Base-by-base conservation (phyloP, 257 asterid genomes). In the Anisodus acutangulus region DNA sequence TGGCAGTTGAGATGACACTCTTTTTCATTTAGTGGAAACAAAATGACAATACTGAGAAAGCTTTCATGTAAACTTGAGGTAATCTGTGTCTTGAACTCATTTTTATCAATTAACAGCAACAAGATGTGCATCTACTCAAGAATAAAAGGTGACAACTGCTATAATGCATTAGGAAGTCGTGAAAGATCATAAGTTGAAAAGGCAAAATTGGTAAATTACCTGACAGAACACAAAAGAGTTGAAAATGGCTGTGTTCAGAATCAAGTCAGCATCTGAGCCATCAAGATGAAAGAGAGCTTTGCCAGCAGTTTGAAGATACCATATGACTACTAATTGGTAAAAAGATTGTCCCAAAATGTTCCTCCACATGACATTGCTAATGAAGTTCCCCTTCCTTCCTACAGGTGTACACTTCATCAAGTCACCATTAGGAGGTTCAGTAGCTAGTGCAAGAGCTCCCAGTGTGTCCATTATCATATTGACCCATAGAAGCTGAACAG, bases 391-490 rank as follows among this genome's bases (percentile, higher is more conserved):
- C 85, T 90, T 95, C 87, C 99, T 88, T 79, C 99, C 98, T 58
- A 96, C 98, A 0, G 99, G 99, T 9, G 86, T 3, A 71, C 93
- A 90, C 91, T 85, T 89, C 98, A 96, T 96, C 81, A 96, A 88
- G 83, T 93, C 98, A 39, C 88, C 85, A 51, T 90, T 93, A 19
- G 98, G 99, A 86, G 99, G 99, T 83, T 96, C 99, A 11, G 98
- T 96, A 79, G 99, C 99, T 8, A 96, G 91, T 51, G 99, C 99
- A 87, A 96, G 98, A 53, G 99, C 99, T 85, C 99, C 99, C 26
- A 96, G 91, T 53, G 99, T 96, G 80, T 96, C 99, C 99, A 96
- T 96, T 70, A 96, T 96, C 98, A 96, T 94, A 92, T 96, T 96
- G 53, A 96, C 98, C 98, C 99, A 96, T 59, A 96, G 90, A 85